Evolutionary conservation across 495 filamentous ascomycete genomes (phyloP).

Genomic region (Aspergillus avenaceus): DNA sequence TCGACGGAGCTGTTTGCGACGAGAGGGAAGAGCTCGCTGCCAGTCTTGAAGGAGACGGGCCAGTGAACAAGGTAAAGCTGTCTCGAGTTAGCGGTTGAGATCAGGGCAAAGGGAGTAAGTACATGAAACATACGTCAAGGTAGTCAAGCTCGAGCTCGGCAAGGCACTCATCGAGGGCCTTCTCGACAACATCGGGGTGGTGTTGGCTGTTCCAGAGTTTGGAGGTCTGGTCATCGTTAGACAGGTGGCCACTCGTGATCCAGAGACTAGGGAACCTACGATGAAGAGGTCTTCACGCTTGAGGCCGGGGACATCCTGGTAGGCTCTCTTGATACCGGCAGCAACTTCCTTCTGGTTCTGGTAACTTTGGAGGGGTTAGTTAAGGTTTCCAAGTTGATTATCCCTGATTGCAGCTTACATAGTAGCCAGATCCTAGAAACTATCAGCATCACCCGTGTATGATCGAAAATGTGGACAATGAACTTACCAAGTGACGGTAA

Average conservation of each 20-base stretch:
- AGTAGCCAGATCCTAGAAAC: slow-evolving; percentile 36
- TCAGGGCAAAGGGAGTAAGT: background rate
- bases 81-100: background rate
- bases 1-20: slow-evolving; percentile 29
- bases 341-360: slow-evolving; percentile 48
- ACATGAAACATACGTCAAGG: slow-evolving; percentile 33
- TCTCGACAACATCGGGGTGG: slow-evolving; percentile 42
- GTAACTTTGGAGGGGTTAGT: slow-evolving; percentile 51
- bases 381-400: background rate
- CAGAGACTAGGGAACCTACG: too few species aligned
- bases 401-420: slow-evolving; percentile 26
- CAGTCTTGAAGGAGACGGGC: slow-evolving; percentile 45
- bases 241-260: too few species aligned
- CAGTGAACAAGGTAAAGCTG: slow-evolving; percentile 51
- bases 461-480: background rate
- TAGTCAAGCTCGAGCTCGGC: slow-evolving; percentile 47
- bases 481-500: slow-evolving; percentile 50
- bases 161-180: slow-evolving; percentile 42
- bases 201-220: slow-evolving; percentile 51
- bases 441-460: slow-evolving; percentile 14
- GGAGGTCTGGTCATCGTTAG: slow-evolving; percentile 32
- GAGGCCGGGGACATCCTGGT: slow-evolving; percentile 41
- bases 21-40: slow-evolving; percentile 41
- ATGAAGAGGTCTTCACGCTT: slow-evolving; percentile 50
- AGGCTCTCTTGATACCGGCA: slow-evolving; percentile 43